Evolutionary conservation across 768 basidiomycete species (phyloP).

Genomic region (Xerocomellus dryophilus): DNA sequence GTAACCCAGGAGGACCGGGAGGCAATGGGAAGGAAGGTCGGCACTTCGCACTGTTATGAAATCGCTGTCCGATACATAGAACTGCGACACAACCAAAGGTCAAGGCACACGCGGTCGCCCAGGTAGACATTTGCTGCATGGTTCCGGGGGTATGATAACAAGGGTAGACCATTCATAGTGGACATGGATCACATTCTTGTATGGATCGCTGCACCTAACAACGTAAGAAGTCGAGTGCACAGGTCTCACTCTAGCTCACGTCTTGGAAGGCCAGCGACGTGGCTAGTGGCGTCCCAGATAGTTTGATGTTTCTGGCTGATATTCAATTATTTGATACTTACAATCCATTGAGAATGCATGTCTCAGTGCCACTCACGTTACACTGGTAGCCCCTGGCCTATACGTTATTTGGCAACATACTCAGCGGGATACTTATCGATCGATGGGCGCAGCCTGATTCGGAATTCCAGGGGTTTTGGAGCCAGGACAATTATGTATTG

Average conservation of each 20-base stretch:
- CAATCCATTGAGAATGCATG: neutral
- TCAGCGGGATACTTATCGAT: too few species aligned
- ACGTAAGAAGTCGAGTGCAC: neutral
- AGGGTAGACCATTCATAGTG: neutral
- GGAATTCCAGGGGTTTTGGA: too few species aligned
- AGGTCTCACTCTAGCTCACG: neutral
- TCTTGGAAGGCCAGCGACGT: neutral
- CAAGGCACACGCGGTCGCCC: neutral
- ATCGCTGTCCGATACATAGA: neutral
- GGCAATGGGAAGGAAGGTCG: slow-evolving; percentile 12
- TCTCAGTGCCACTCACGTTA: neutral
- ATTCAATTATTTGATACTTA: neutral
- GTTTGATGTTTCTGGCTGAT: too few species aligned
- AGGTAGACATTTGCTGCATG: neutral
- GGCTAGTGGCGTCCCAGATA: neutral
- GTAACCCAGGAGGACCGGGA: slow-evolving; percentile 35
- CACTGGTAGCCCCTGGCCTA: neutral
- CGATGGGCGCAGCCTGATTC: too few species aligned
- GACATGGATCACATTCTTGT: neutral
- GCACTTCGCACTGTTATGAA: neutral
- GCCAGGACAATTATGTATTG: too few species aligned
- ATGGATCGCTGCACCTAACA: neutral
- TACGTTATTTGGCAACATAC: neutral
- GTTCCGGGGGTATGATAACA: neutral
- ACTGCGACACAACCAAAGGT: neutral